Conservation (phyloP, 2,329 filamentous ascomycete genomes). For the Monosporascus ibericus region DNA sequence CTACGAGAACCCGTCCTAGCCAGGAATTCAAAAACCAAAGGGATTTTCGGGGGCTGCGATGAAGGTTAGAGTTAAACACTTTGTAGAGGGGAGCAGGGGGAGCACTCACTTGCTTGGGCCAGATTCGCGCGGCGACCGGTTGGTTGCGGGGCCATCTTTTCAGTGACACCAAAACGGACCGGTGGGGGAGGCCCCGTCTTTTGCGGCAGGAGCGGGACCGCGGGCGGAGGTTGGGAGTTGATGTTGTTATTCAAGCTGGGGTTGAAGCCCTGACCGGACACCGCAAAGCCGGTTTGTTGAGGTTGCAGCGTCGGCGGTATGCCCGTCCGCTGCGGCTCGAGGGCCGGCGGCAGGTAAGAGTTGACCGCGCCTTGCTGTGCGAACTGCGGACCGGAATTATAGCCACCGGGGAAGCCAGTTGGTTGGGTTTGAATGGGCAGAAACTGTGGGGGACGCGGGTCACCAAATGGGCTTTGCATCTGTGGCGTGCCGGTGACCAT, state of each 20-base stretch:
- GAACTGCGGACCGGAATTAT: slow-evolving; percentile 27
- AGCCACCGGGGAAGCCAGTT: slow-evolving; percentile 51
- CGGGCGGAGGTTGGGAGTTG: slow-evolving; percentile 50
- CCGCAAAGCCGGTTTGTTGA: slow-evolving; percentile 45
- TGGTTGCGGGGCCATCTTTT: slow-evolving; percentile 76
- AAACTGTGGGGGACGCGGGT: slow-evolving; percentile 37
- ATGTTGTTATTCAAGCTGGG: slow-evolving; percentile 44
- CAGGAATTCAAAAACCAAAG: slow-evolving; percentile 38
- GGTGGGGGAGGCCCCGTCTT: slow-evolving; percentile 82
- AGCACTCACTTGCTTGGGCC: slow-evolving; percentile 85
- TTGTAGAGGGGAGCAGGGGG: slow-evolving; percentile 4
- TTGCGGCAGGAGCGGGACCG: slow-evolving; percentile 63
- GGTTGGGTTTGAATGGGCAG: slow-evolving; percentile 52
- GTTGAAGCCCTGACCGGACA: slow-evolving; percentile 36
- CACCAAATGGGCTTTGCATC: slow-evolving; percentile 34
- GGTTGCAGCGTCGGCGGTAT: slow-evolving; percentile 39
- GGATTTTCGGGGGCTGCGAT: slow-evolving; percentile 45
- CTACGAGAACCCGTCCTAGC: background rate
- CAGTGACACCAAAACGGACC: slow-evolving; percentile 80
- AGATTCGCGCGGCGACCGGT: slow-evolving; percentile 89
- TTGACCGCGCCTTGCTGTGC: slow-evolving; percentile 52
- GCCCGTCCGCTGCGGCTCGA: slow-evolving; percentile 56
- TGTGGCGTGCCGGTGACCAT: slow-evolving; percentile 33
- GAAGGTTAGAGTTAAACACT: slow-evolving; percentile 15
- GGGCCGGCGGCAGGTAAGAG: slow-evolving; percentile 49